Evolutionary conservation across 1,139 yeast genomes (phyloP).

Genomic region (Debaryomyces psychrophilus): DNA sequence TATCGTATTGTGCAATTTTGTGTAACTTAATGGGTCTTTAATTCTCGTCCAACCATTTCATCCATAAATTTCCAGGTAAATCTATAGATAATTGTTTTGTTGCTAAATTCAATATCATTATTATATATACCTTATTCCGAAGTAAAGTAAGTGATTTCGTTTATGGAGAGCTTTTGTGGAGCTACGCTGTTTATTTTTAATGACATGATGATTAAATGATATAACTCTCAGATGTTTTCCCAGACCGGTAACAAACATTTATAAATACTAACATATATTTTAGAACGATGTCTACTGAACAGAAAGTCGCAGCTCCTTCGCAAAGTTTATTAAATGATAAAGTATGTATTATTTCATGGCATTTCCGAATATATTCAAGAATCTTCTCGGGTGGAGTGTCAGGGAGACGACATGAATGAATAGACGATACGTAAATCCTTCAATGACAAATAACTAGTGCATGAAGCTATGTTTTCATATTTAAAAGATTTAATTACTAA

Average conservation of each 20-base stretch:
- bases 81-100: constrained; percentile 2
- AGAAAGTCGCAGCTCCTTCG: constrained; percentile 53
- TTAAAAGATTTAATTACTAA: not conserved
- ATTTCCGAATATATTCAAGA: not conserved
- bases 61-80: constrained; percentile 11
- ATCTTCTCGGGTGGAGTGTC: not conserved
- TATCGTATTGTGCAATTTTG: constrained; percentile 9
- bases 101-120: constrained; percentile 4
- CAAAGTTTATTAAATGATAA: constrained; percentile 78
- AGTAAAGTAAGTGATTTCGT: not conserved
- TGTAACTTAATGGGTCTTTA: constrained; percentile 11
- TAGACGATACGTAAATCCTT: not conserved
- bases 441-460: not conserved
- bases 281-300: constrained; percentile 26
- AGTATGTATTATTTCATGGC: constrained; percentile 33
- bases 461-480: not conserved
- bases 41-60: constrained; percentile 18
- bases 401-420: too few relatives aligned
- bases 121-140: constrained; percentile 4
- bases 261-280: constrained; percentile 8
- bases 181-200: not conserved
- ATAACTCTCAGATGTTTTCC: not conserved
- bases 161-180: not conserved
- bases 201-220: not conserved
- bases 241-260: not conserved